Conservation (phyloP, 2,329 filamentous ascomycete species). For the Pseudocercospora crystallina region DNA sequence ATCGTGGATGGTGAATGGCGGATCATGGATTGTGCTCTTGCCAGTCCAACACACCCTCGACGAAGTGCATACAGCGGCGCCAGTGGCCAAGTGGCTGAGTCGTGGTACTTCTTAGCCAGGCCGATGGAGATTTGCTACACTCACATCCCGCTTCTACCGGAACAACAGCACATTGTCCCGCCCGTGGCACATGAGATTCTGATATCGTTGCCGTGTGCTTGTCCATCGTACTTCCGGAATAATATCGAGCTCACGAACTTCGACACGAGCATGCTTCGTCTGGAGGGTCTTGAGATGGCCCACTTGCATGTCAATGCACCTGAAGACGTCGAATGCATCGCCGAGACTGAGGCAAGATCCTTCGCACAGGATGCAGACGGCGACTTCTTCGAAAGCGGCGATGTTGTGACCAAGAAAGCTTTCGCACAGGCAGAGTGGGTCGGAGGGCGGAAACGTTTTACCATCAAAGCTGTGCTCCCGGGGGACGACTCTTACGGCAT, state of each 20-base stretch:
- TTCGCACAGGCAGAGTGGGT: slow-evolving; percentile 92
- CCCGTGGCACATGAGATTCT: slow-evolving; percentile 82
- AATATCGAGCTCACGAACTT: slow-evolving; percentile 79
- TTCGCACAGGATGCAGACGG: slow-evolving; percentile 83
- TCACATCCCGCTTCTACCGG: slow-evolving; percentile 82
- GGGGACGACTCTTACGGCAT: slow-evolving; percentile 87
- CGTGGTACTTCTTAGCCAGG: slow-evolving; percentile 89
- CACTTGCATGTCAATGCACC: slow-evolving; percentile 88
- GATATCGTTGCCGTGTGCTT: slow-evolving; percentile 80
- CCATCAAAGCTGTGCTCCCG: slow-evolving; percentile 86
- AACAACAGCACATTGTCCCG: slow-evolving; percentile 91
- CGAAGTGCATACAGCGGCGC: slow-evolving; percentile 74
- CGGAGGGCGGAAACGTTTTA: slow-evolving; percentile 82
- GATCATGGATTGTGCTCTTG: slow-evolving; percentile 90
- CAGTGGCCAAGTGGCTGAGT: slow-evolving; percentile 69
- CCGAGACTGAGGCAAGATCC: slow-evolving; percentile 83
- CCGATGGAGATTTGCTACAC: slow-evolving; percentile 93
- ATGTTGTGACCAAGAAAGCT: slow-evolving; percentile 79
- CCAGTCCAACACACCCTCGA: slow-evolving; percentile 84
- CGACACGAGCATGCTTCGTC: slow-evolving; percentile 79
- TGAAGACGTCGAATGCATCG: slow-evolving; percentile 83
- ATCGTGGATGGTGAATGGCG: slow-evolving; percentile 94
- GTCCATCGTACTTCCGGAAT: slow-evolving; percentile 85
- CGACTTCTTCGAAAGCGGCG: slow-evolving; percentile 89
- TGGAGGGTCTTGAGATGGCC: slow-evolving; percentile 91